Percentiles rank a stretch among this genome's conserved stretches.
These are phyloP conservation scores for Penicillium silybi DNA, from an alignment of 495 filamentous ascomycete genomes.

Conservation along the genomic window DNA sequence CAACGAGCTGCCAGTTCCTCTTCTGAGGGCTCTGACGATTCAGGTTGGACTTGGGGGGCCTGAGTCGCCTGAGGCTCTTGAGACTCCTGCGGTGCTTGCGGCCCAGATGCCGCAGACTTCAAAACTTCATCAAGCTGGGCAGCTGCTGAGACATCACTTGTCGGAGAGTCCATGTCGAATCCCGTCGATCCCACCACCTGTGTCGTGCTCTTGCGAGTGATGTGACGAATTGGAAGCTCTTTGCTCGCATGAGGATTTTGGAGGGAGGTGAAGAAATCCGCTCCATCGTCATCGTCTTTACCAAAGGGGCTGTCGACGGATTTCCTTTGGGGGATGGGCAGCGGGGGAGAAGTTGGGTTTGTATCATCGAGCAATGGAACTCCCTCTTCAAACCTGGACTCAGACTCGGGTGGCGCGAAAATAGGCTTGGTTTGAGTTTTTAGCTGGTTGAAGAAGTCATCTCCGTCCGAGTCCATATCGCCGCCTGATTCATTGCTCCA, in stretches of 20 bases:
- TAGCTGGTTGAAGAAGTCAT: slow-evolving; percentile 48
- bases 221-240: slow-evolving; percentile 16
- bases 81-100: slow-evolving; percentile 15
- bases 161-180: slow-evolving; percentile 24
- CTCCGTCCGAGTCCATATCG: slow-evolving; percentile 38
- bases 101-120: slow-evolving; percentile 17
- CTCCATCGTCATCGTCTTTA: slow-evolving; percentile 35
- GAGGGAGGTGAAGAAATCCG: slow-evolving; percentile 34
- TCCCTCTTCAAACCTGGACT: slow-evolving; percentile 47
- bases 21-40: slow-evolving; percentile 31
- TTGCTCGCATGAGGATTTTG: slow-evolving; percentile 2
- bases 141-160: slow-evolving; percentile 31
- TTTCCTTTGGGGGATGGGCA: slow-evolving; percentile 8
- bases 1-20: slow-evolving; percentile 74
- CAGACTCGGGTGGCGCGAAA: slow-evolving; percentile 40
- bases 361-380: slow-evolving; percentile 39
- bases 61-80: slow-evolving; percentile 9
- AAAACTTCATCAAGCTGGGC: slow-evolving; percentile 29
- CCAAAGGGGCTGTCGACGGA: slow-evolving; percentile 31
- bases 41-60: slow-evolving; percentile 13
- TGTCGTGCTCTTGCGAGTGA: slow-evolving; percentile 42
- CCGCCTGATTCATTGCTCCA: slow-evolving; percentile 27
- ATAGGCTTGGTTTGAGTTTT: slow-evolving; percentile 48
- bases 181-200: slow-evolving; percentile 37
- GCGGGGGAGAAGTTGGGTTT: slow-evolving; percentile 17